These are phyloP conservation scores for Trifolium pratense DNA, from an alignment of 306 rosid species.

Conservation along the genomic window DNA sequence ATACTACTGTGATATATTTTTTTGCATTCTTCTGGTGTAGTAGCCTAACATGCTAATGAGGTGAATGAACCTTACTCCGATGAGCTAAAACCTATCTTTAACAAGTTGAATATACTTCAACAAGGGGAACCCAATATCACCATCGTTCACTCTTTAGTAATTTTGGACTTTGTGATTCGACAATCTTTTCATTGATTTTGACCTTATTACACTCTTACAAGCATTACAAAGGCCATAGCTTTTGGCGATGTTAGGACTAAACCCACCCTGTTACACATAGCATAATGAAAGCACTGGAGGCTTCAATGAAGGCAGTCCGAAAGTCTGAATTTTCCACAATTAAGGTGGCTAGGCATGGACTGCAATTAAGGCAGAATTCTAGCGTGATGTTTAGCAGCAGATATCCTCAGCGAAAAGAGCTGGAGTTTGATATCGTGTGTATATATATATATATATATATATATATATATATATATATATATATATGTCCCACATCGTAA, in stretches of 20 bases:
- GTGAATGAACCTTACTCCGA: not conserved
- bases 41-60: not conserved
- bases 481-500: slow-evolving; percentile 18
- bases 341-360: not conserved
- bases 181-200: not conserved
- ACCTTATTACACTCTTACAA: not conserved
- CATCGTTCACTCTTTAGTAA: slow-evolving; percentile 1
- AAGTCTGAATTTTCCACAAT: not conserved
- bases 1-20: too few relatives aligned
- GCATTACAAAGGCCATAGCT: not conserved
- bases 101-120: not conserved
- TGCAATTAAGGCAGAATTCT: not conserved
- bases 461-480: too few relatives aligned
- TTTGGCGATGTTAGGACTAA: not conserved
- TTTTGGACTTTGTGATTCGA: not conserved
- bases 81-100: slow-evolving; percentile 8
- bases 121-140: not conserved
- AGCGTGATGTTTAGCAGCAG: not conserved
- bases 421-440: not conserved
- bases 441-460: too few relatives aligned
- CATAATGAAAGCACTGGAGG: not conserved
- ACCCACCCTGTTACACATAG: not conserved
- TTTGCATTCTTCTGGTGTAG: not conserved
- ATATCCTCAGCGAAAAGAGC: not conserved
- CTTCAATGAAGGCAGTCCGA: not conserved